Evolutionary conservation across 345 rosid genomes (phyloP).

Genomic region (Excoecaria agallocha): DNA sequence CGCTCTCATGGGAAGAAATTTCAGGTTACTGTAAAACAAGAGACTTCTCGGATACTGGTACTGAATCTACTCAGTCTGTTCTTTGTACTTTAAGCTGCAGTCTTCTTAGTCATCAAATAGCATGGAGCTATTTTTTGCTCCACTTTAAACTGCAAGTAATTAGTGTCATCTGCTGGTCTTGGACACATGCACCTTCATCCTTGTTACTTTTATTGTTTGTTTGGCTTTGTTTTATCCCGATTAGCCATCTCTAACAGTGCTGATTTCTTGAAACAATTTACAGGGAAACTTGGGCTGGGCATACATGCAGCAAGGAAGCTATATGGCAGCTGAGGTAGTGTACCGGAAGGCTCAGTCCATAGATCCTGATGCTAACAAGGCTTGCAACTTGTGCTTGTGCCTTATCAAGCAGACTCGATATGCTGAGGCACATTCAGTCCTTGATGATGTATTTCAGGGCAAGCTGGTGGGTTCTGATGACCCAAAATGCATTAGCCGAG

Average conservation of each 20-base stretch:
- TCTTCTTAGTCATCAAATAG: background rate
- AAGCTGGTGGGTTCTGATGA: conserved; percentile 63
- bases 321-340: conserved; percentile 75
- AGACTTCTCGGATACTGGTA: conserved; percentile 84
- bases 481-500: conserved; percentile 48
- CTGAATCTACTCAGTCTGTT: background rate
- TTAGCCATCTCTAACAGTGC: background rate
- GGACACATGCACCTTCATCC: background rate
- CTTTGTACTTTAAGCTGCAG: background rate
- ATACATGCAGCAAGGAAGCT: conserved; percentile 84
- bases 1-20: conserved; percentile 95
- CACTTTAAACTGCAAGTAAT: background rate
- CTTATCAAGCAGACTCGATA: conserved; percentile 63
- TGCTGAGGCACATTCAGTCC: conserved; percentile 48
- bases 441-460: conserved; percentile 43
- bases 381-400: conserved; percentile 74
- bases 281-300: conserved; percentile 99
- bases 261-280: background rate
- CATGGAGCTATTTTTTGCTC: background rate
- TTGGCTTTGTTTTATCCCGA: background rate
- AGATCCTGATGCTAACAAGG: conserved; percentile 89
- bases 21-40: conserved; percentile 89
- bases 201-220: background rate
- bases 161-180: background rate
- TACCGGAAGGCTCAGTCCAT: conserved; percentile 78